Base-by-base conservation (phyloP, 129 eudicot genomes). In the Oenanthe sinensis region DNA sequence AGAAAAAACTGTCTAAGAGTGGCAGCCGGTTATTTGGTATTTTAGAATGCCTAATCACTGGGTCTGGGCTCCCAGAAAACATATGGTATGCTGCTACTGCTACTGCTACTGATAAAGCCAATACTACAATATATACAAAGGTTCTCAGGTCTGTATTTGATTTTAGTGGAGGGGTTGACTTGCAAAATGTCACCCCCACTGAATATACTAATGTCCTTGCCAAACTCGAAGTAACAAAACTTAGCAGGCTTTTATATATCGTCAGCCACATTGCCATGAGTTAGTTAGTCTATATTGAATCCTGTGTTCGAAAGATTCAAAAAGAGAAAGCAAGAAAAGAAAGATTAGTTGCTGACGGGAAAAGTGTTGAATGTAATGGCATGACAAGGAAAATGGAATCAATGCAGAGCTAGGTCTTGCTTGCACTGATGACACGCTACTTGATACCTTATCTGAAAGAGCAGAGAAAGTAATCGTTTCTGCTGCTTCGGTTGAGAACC, bases 101-200 rank as follows among this genome's bases (percentile, higher is more conserved):
- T 75, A 88, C 92, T 82, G 98, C 98, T 79, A 96, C 96, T 46
- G 98, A 95, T 79, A 90, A 80, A 87, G 98, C 98, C 82, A 84
- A 91, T 75, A 86, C 87, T 81, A 87, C 98, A 42, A 86, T 95
- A 43, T 95, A 95, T 81, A 79, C 85, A 8, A n/a, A n/a, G n/a
- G n/a, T n/a, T n/a, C n/a, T n/a, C n/a, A n/a, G n/a, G n/a, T n/a
- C n/a, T n/a, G n/a, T n/a, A n/a, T n/a, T n/a, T n/a, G n/a, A n/a
- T n/a, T n/a, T n/a, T n/a, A n/a, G n/a, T n/a, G n/a, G n/a, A n/a
- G n/a, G n/a, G n/a, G n/a, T n/a, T n/a, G n/a, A n/a, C n/a, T n/a
- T n/a, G n/a, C n/a, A n/a, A n/a, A n/a, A 77, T 48, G 92, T 83
- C 75, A 14, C 74, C 19, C 86, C 81, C 70, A 81, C 47, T 82